Percentiles rank a stretch among this genome's conserved stretches.
Evolutionary conservation across 176 grass and related monocot genomes (phyloP).

Genomic region (Cenchrus fungigraminus): DNA sequence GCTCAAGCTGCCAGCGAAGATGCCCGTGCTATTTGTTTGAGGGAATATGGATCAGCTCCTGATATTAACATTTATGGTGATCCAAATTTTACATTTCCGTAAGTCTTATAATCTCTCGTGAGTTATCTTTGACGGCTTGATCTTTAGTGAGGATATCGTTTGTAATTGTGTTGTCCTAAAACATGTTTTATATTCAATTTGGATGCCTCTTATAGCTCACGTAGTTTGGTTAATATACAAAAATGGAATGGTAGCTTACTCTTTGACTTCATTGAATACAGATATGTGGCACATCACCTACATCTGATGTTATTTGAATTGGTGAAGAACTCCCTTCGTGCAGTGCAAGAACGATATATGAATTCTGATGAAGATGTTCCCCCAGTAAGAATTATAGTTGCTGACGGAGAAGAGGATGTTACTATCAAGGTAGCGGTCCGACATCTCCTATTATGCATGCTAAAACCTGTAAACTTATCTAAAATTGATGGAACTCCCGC

Average conservation of each 20-base stretch:
- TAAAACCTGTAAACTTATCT: not conserved
- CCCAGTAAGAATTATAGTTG: slow-evolving; percentile 90
- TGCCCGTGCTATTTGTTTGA: slow-evolving; percentile 81
- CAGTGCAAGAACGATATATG: slow-evolving; percentile 89
- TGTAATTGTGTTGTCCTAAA: not conserved
- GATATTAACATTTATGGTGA: slow-evolving; percentile 93
- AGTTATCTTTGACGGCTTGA: not conserved
- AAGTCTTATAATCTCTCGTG: slow-evolving; percentile 37
- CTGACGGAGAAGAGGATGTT: slow-evolving; percentile 94
- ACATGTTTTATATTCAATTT: not conserved
- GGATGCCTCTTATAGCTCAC: not conserved
- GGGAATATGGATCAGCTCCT: slow-evolving; percentile 91
- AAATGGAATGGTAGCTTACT: not conserved
- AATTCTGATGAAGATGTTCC: slow-evolving; percentile 82
- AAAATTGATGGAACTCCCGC: not conserved
- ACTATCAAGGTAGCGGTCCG: slow-evolving; percentile 78
- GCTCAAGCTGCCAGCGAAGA: slow-evolving; percentile 84
- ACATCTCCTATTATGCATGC: slow-evolving; percentile 1
- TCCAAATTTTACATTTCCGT: slow-evolving; percentile 88
- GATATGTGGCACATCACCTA: slow-evolving; percentile 75
- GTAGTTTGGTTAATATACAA: not conserved
- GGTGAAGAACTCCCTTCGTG: slow-evolving; percentile 96
- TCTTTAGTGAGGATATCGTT: not conserved
- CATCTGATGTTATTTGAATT: slow-evolving; percentile 97
- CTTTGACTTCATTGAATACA: slow-evolving; percentile 44